Evolutionary conservation across 2,329 filamentous ascomycete genomes (phyloP), one percentile per base, ranked within the genome.

Genomic region (Chrysoporthe puriensis): DNA sequence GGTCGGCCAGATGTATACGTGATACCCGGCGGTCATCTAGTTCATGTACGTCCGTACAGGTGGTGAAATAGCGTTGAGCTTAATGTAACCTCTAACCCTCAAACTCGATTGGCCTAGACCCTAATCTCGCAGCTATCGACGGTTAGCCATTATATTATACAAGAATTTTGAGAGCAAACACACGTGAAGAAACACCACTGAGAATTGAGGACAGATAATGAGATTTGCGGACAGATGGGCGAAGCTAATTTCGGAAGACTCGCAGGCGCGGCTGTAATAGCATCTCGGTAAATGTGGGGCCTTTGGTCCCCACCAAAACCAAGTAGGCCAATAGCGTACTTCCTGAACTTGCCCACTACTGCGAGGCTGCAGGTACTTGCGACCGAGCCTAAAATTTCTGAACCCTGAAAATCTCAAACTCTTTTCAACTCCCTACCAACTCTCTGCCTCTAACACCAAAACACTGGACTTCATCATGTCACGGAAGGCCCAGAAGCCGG

Each of bases 341-440:
- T 3, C 2, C 52, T 34, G 58, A 57, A 50, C 64, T 32, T 43
- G 40, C 50, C 66, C 62, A 59, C 66, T 46, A 63, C 52, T 63
- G 54, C 68, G 48, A 70, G 68, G 68, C 66, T 68, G 62, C 64
- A 32, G 42, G 48, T 46, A 61, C 60, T 34, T 32, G 46, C 63
- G 43, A 46, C 59, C 36, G 54, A 60, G 62, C 52, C 64, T 58
- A 69, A 64, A 65, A 67, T 69, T 69, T 66, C 63, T 62, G 46
- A 64, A n/a, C 62, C 62, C 60, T 36, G 57, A 21, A 46, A 52
- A 59, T 44, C 61, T 36, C 60, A 36, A n/a, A 21, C 11, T 46
- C 54, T 26, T 16, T 56, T 52, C n/a, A 9, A 58, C 50, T 2
- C 6, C 6, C 54, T 36, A 6, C 52, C 44, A 46, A 50, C 32